Evolutionary conservation across 2,329 filamentous ascomycete species (phyloP), one percentile per base, ranked within the genome.

Genomic region (Stachybotrys elegans): DNA sequence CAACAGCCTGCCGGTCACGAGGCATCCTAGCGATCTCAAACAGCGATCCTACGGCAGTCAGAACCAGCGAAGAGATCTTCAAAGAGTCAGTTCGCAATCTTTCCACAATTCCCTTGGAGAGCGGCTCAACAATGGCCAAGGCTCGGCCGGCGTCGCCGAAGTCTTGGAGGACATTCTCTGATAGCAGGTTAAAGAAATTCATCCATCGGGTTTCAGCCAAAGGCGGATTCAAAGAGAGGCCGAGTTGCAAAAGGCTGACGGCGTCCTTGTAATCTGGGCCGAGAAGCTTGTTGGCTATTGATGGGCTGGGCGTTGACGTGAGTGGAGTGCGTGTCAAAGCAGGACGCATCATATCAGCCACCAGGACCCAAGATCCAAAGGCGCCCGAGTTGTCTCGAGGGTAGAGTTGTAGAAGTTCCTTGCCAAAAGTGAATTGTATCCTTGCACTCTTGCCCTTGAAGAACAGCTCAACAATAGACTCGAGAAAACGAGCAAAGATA

Each of bases 241-340:
- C 81, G 51, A 74, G 68, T 53, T 83, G 75, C 4, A 95, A 71
- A 25, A 94, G 76, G 16, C 77, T 82, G 14, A 83, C 73, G 20
- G 86, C 68, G 42, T 85, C 79, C 8, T 85, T 81, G 51, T 88
- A 90, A 44, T 88, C 83, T 11, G 81, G 78, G 13, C 84, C 79
- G 43, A 83, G 60, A 27, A 79, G 68, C 46, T 72, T 63, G 8
- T 73, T 69, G 20, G 49, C 56, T 21, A 51, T 52, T 1, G 51
- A 25, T 7, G 48, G 43, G n/a, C 46, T 49, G 13, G 52, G 47
- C 53, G 55, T 58, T n/a, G 50, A 43, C 11, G 45, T 29, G 6
- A 50, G 31, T 1, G 39, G n/a, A 19, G 43, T 48, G 19, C 48
- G 66, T 12, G 72, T 66, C 22, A 81, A 52, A 42, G 68, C 67